Base-by-base conservation (phyloP, 768 basidiomycete species). In the Leucogyrophana mollusca region DNA sequence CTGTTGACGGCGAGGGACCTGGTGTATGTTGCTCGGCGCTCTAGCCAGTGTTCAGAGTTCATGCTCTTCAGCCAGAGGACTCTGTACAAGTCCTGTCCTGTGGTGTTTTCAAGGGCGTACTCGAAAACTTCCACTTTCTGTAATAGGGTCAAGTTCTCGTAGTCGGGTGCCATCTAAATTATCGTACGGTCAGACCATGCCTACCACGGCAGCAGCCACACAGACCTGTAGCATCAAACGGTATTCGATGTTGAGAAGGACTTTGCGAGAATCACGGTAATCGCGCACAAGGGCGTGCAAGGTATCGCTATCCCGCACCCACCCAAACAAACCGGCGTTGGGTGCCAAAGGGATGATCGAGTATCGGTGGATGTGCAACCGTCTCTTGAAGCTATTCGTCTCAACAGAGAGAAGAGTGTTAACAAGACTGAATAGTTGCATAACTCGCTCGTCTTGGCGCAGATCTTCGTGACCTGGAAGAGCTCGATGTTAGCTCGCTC, bases 51-150 rank as follows among this genome's bases (percentile, higher is more conserved):
- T 57, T 98, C 96, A 2, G 96, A 99, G 61, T 91, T 94, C 51
- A 77, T 66, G 60, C 90, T 93, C 74, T 94, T 96, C 52, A 99
- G 75, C 96, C 96, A 99, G 11, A 99, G 71, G 9, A 99, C 93
- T 10, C 93, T 77, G 65, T 99, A 99, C 10, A 99, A 73, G 61
- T 99, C 96, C 67, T 98, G 96, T 1, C 96, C 96, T 0, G 94
- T 97, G 2, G 96, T 98, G 59, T 98, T 97, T 66, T 98, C 94
- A 35, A 98, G 75, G 5, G 96, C 94, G 56, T 98, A 97, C 66
- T 98, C 94, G 69, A 99, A 99, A 3, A 99, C 96, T 62, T 99
- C 96, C 33, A 99, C 90, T 73, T 99, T 99, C 64, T 99, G 95
- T 40, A 99, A 78, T 4, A 97, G 73, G 22, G 87, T 92, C 23